Percentiles rank a stretch among this genome's conserved stretches.
Conservation (phyloP, 176 grass and related monocot species). For the Melocanna baccifera region DNA sequence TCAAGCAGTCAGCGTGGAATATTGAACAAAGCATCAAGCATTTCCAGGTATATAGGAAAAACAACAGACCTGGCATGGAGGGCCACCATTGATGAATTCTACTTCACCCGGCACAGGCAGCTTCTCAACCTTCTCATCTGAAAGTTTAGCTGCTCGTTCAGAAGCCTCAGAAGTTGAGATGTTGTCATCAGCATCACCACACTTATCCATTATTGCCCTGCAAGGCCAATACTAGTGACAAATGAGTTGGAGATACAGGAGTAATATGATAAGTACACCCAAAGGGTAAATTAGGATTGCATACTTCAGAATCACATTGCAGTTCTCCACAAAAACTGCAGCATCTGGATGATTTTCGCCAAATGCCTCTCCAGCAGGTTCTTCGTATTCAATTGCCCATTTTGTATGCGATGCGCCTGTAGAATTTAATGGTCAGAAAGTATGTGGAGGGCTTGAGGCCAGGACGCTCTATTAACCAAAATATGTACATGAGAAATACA, state of each 20-base stretch:
- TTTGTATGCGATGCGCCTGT: constrained; percentile 64
- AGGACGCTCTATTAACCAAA: neutral
- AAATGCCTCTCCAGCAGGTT: constrained; percentile 78
- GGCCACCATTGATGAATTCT: constrained; percentile 82
- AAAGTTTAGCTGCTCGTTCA: constrained; percentile 43
- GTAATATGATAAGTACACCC: neutral
- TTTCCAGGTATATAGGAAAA: neutral
- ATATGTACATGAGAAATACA: constrained; percentile 9
- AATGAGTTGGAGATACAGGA: neutral
- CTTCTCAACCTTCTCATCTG: constrained; percentile 51
- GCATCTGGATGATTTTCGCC: constrained; percentile 67
- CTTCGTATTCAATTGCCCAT: constrained; percentile 83
- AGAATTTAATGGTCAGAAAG: constrained; percentile 27
- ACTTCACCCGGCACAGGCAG: constrained; percentile 68
- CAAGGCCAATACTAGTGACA: neutral
- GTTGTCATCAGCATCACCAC: constrained; percentile 60
- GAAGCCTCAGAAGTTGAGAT: constrained; percentile 56
- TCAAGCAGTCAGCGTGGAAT: neutral
- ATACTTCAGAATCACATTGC: constrained; percentile 77
- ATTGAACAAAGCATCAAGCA: neutral
- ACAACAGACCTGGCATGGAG: constrained; percentile 66
- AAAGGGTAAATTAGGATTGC: neutral
- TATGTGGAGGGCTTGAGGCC: neutral
- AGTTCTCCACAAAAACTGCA: constrained; percentile 69
- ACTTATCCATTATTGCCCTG: constrained; percentile 72